Conservation (phyloP, 73 alveolate species). For the Urostyla sp. region DNA sequence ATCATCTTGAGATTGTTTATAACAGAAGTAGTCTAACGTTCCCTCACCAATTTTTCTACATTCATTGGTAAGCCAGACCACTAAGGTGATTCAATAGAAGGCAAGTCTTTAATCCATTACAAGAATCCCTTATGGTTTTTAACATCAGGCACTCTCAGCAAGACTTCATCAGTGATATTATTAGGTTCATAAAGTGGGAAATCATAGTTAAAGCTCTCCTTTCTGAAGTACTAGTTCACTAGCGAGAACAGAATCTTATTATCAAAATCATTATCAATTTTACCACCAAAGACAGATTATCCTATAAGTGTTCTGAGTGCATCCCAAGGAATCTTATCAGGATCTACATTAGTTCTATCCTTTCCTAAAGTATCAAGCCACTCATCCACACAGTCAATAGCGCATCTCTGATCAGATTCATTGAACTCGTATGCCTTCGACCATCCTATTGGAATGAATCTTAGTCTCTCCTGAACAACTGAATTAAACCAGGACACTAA, state of each 20-base stretch:
- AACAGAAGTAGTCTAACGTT: slow-evolving; percentile 74
- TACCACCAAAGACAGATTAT: slow-evolving; percentile 99
- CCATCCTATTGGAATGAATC: slow-evolving; percentile 99
- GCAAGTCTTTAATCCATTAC: slow-evolving; percentile 92
- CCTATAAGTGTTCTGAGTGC: slow-evolving; percentile 95
- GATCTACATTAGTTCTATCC: slow-evolving; percentile 88
- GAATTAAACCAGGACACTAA: slow-evolving; percentile 99
- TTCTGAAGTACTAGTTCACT: slow-evolving; percentile 90
- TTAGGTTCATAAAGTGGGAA: slow-evolving; percentile 86
- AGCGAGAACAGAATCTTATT: slow-evolving; percentile 92
- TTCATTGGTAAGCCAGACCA: slow-evolving; percentile 98
- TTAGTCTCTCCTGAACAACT: slow-evolving; percentile 92
- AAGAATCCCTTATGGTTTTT: slow-evolving; percentile 81
- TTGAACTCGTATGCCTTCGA: slow-evolving; percentile 98
- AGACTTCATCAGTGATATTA: slow-evolving; percentile 62
- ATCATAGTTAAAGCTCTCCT: slow-evolving; percentile 79
- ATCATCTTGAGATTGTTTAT: slow-evolving; percentile 76
- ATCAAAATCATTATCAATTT: slow-evolving; percentile 99
- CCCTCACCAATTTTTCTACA: slow-evolving; percentile 94
- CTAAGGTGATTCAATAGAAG: slow-evolving; percentile 93
- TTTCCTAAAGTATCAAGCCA: slow-evolving; percentile 94
- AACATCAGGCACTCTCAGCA: slow-evolving; percentile 90
- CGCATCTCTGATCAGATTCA: slow-evolving; percentile 99
- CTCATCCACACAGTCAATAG: slow-evolving; percentile 98
- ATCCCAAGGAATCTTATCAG: slow-evolving; percentile 99